phyloP scores from a whole-genome alignment of 108 stramenopile species.

The Nitzschia palea region DNA sequence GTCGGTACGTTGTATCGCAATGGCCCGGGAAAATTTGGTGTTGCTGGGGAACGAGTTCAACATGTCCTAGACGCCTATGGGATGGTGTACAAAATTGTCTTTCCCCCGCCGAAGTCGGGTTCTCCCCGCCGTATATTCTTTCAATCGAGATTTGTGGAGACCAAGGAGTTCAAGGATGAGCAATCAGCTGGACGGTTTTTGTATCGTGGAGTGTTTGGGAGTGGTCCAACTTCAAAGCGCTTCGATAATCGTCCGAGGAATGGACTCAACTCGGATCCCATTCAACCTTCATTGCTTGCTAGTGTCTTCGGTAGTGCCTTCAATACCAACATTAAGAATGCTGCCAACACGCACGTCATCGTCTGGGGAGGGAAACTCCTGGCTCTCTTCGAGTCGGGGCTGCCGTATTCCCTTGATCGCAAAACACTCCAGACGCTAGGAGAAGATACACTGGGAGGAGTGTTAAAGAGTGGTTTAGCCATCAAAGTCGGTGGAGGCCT shows the following conservation, averaged over 20 bases:
- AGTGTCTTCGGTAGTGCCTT: conserved; percentile 48
- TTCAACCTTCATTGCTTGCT: conserved; percentile 26
- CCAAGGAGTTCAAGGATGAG: conserved; percentile 43
- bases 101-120: conserved; percentile 24
- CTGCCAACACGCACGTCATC: conserved; percentile 67
- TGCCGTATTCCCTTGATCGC: conserved; percentile 53
- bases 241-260: conserved; percentile 20
- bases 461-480: conserved; percentile 21
- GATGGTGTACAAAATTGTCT: conserved; percentile 35
- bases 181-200: conserved; percentile 27
- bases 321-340: conserved; percentile 57
- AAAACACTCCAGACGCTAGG: conserved; percentile 50
- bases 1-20: conserved; percentile 58
- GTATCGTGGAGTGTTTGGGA: conserved; percentile 55
- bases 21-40: conserved; percentile 62
- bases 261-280: conserved; percentile 52
- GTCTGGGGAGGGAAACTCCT: conserved; percentile 62
- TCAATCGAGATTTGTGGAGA: conserved; percentile 52
- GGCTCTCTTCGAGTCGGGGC: conserved; percentile 62
- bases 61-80: conserved; percentile 65
- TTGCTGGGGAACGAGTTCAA: conserved; percentile 44
- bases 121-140: conserved; percentile 31
- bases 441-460: conserved; percentile 45
- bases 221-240: conserved; percentile 20
- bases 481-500: conserved; percentile 28